phyloP scores from a whole-genome alignment of 768 basidiomycete genomes.

The Tylopilus intermedius region DNA sequence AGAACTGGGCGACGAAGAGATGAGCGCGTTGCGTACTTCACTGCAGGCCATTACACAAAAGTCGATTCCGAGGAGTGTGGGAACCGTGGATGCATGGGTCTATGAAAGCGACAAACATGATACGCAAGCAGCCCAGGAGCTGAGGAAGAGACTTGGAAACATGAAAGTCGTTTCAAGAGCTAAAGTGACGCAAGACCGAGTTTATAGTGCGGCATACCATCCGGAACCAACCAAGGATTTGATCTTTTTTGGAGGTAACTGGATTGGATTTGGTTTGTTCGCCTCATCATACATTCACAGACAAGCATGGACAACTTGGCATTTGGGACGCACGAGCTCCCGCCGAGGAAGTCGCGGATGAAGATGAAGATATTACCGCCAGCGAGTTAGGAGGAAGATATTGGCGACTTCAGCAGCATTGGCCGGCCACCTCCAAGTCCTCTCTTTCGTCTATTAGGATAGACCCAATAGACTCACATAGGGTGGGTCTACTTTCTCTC shows the following conservation, averaged over 20 bases:
- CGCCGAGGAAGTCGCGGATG: slow-evolving; percentile 58
- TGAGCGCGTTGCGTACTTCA: slow-evolving; percentile 41
- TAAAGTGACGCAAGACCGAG: slow-evolving; percentile 69
- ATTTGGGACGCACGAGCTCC: slow-evolving; percentile 83
- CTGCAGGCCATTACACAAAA: slow-evolving; percentile 39
- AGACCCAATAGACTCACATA: slow-evolving; percentile 71
- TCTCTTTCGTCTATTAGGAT: slow-evolving; percentile 77
- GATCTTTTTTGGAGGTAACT: slow-evolving; percentile 78
- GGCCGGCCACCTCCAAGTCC: slow-evolving; percentile 77
- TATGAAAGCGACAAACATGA: slow-evolving; percentile 47
- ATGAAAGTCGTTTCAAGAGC: slow-evolving; percentile 71
- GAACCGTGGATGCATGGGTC: slow-evolving; percentile 47
- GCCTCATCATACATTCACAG: slow-evolving; percentile 34
- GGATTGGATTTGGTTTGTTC: neutral
- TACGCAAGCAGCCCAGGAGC: slow-evolving; percentile 42
- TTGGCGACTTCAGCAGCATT: slow-evolving; percentile 77
- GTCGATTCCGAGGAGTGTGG: slow-evolving; percentile 35
- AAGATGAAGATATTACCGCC: slow-evolving; percentile 48
- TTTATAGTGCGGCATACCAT: slow-evolving; percentile 79
- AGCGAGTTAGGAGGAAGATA: slow-evolving; percentile 65
- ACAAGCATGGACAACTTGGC: slow-evolving; percentile 78
- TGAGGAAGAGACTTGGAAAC: slow-evolving; percentile 50
- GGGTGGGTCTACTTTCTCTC: slow-evolving; percentile 37
- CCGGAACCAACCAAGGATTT: slow-evolving; percentile 76
- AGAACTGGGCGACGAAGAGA: slow-evolving; percentile 41